Evolutionary conservation across 495 filamentous ascomycete species (phyloP), one percentile per base, ranked within the genome.

Genomic region (Aspergillus biplanus): DNA sequence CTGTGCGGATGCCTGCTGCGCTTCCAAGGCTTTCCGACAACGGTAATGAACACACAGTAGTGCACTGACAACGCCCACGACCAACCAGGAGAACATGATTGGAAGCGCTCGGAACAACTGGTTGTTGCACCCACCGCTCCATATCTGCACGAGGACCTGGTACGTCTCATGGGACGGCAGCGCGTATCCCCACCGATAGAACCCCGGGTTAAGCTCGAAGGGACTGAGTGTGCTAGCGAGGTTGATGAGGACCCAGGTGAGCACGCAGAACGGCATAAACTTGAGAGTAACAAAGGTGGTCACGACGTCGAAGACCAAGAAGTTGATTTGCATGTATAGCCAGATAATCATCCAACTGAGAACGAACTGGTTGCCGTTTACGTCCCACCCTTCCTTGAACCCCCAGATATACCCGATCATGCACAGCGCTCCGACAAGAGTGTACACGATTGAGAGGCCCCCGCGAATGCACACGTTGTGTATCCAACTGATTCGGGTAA

Each of bases 321-420:
- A 82, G 62, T 83, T 78, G 39, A 74, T 63, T 59, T 83, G 78
- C 34, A 73, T 74, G 42, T 77, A 78, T 8, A 83, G 75, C 82
- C 82, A 84, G 15, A 83, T 56, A 0, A 66, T 56, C 46, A 75
- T 63, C 82, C 82, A 84, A 5, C 67, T 73, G 15, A 82, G 58
- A 1, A 62, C 74, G 48, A 80, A 82, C 52, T 79, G 75, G 46
- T 64, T 70, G 21, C 62, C 69, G 46, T 70, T 74, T 16, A 82
- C 74, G 35, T 66, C 27, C 82, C 81, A 83, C n/a, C 62, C 66
- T 6, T 70, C 69, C 0, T 71, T 69, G 62, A 82, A 84, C 0
- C 78, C 78, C 78, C 78, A 83, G 58, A 83, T 80, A 46, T 72
- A 69, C 32, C 76, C 78, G 0, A 74, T 67, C 58, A 69, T 74